Evolutionary conservation across 2,329 filamentous ascomycete genomes (phyloP).

Genomic region (Gliomastix tumulicola): DNA sequence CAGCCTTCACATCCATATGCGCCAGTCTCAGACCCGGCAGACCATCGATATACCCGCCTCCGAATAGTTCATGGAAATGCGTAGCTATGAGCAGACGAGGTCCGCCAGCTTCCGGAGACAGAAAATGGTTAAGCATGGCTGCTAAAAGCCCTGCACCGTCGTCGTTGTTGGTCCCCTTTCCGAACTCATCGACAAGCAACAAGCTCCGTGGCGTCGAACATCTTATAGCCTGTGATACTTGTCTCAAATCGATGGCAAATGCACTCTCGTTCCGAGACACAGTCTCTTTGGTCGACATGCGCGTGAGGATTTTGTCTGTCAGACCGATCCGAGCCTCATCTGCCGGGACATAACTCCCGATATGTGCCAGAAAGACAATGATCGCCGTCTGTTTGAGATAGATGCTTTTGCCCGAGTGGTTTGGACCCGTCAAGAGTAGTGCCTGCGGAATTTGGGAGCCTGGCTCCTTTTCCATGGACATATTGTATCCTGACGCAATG

Average conservation of each 20-base stretch:
- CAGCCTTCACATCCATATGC: slow-evolving; percentile 65
- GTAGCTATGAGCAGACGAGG: slow-evolving; percentile 57
- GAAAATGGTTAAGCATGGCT: slow-evolving; percentile 51
- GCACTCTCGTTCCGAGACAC: slow-evolving; percentile 53
- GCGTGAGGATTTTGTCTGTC: slow-evolving; percentile 87
- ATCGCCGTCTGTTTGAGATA: slow-evolving; percentile 91
- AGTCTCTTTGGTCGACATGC: slow-evolving; percentile 68
- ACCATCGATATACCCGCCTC: slow-evolving; percentile 48
- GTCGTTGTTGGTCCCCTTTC: slow-evolving; percentile 52
- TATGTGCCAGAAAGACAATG: slow-evolving; percentile 86
- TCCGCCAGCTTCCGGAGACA: slow-evolving; percentile 31
- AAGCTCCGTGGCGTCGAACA: slow-evolving; percentile 71
- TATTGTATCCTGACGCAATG: no score
- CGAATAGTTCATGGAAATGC: slow-evolving; percentile 67
- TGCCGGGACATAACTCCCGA: slow-evolving; percentile 88
- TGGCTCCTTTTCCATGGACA: slow-evolving; percentile 46
- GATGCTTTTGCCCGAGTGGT: slow-evolving; percentile 94
- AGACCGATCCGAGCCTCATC: slow-evolving; percentile 69
- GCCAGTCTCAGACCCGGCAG: slow-evolving; percentile 48
- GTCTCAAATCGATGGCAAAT: slow-evolving; percentile 75
- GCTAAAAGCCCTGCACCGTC: slow-evolving; percentile 53
- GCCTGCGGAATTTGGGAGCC: slow-evolving; percentile 39
- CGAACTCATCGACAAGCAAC: slow-evolving; percentile 89
- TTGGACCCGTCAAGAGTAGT: slow-evolving; percentile 82
- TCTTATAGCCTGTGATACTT: slow-evolving; percentile 70